Conservation (phyloP, 2,329 filamentous ascomycete genomes). For the Elsinoe necatrix region DNA sequence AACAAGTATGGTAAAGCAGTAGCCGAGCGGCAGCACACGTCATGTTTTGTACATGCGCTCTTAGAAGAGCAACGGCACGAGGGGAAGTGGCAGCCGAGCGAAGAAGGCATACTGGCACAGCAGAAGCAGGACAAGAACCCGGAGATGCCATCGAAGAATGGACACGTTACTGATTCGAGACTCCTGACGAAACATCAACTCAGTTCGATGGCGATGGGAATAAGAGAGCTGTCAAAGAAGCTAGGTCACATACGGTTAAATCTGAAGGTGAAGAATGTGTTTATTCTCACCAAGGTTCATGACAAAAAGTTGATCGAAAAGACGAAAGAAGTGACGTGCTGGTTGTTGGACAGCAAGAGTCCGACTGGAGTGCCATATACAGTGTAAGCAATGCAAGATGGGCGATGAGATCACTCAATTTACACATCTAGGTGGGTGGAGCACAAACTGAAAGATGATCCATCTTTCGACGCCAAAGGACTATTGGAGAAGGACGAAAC, state of each 20-base stretch:
- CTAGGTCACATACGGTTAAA: constrained; percentile 75
- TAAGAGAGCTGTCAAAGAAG: constrained; percentile 79
- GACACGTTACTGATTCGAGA: constrained; percentile 49
- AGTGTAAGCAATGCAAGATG: constrained; percentile 45
- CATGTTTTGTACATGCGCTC: constrained; percentile 55
- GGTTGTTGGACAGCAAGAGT: constrained; percentile 64
- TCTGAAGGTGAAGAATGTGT: constrained; percentile 72
- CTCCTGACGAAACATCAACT: constrained; percentile 90
- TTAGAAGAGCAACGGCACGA: constrained; percentile 39
- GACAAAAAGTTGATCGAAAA: constrained; percentile 71
- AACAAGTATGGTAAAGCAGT: constrained; percentile 34
- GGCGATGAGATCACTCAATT: neutral
- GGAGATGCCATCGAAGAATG: constrained; percentile 26
- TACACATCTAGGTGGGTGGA: constrained; percentile 53
- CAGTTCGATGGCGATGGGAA: constrained; percentile 94
- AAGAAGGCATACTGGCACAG: constrained; percentile 27
- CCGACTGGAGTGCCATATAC: constrained; percentile 55
- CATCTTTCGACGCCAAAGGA: constrained; percentile 63
- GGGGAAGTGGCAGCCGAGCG: constrained; percentile 20
- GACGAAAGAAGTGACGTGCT: constrained; percentile 67
- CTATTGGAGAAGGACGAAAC: constrained; percentile 55
- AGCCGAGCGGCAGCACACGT: constrained; percentile 37
- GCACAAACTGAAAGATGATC: constrained; percentile 60
- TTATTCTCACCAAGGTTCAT: constrained; percentile 85
- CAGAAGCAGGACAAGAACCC: constrained; percentile 38